Conservation (phyloP, 257 asterid genomes). For the Capsicum chinense region DNA sequence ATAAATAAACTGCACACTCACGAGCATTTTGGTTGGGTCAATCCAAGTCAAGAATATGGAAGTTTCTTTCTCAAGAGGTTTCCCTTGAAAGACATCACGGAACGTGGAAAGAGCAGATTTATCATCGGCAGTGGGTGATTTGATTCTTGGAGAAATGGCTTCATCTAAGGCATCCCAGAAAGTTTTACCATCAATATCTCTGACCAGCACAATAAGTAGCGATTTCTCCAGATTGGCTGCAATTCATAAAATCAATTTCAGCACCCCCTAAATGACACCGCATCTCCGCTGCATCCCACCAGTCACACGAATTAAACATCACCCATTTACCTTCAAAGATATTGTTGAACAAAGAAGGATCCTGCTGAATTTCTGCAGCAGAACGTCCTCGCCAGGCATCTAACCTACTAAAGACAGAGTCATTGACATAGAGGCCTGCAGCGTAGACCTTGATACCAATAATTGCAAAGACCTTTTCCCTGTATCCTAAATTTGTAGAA, state of each 20-base stretch:
- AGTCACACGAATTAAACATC: background rate
- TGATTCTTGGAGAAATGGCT: slow-evolving; percentile 81
- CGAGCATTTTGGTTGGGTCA: slow-evolving; percentile 78
- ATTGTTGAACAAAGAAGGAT: slow-evolving; percentile 58
- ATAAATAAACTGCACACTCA: slow-evolving; percentile 45
- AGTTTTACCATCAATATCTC: slow-evolving; percentile 91
- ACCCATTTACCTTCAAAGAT: slow-evolving; percentile 57
- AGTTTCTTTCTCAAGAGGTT: slow-evolving; percentile 78
- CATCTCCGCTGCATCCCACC: no score
- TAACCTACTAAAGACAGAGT: slow-evolving; percentile 53
- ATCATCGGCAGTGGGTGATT: slow-evolving; percentile 59
- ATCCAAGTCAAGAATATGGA: slow-evolving; percentile 85
- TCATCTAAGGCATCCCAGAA: slow-evolving; percentile 95
- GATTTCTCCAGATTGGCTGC: slow-evolving; percentile 89
- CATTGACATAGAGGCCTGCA: slow-evolving; percentile 71
- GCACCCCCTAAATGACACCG: background rate
- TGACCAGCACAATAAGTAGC: slow-evolving; percentile 71
- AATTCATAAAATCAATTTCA: slow-evolving; percentile 38
- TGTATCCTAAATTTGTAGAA: slow-evolving; percentile 61
- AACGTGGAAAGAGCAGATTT: slow-evolving; percentile 73
- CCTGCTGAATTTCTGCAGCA: slow-evolving; percentile 58
- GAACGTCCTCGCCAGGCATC: slow-evolving; percentile 73
- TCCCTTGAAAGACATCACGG: slow-evolving; percentile 65
- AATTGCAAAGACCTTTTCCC: slow-evolving; percentile 85
- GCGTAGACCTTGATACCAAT: slow-evolving; percentile 94